Evolutionary conservation across 163 green algal genomes (phyloP).

Genomic region (Dunaliella salina): DNA sequence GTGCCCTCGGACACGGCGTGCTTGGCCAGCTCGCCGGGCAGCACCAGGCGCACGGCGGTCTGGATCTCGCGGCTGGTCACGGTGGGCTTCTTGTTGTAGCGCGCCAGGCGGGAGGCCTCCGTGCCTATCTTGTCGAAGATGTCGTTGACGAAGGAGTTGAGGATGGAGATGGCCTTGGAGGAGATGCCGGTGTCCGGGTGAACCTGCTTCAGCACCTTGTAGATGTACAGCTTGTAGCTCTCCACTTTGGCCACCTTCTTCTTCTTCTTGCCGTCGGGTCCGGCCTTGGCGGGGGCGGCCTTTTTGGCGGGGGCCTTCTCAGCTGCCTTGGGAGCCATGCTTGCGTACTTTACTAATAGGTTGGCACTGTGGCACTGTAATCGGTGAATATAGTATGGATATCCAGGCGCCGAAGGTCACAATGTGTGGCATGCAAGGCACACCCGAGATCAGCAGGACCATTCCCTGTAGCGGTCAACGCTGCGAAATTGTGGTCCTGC

Average conservation of each 20-base stretch:
- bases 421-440: too few relatives aligned
- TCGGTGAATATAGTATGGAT: too few relatives aligned
- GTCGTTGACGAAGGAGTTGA: constrained; percentile 87
- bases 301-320: constrained; percentile 23
- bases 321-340: constrained; percentile 31
- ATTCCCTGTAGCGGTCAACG: too few relatives aligned
- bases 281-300: constrained; percentile 11
- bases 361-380: too few relatives aligned
- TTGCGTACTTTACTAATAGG: too few relatives aligned
- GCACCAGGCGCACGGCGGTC: constrained; percentile 64
- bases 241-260: constrained; percentile 59
- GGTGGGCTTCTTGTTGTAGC: constrained; percentile 90
- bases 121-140: constrained; percentile 88
- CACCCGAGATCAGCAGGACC: too few relatives aligned
- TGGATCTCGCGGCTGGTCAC: constrained; percentile 79
- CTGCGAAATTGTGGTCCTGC: too few relatives aligned
- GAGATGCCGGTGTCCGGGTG: constrained; percentile 79
- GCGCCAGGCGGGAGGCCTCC: constrained; percentile 71
- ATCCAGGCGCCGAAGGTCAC: too few relatives aligned
- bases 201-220: constrained; percentile 81
- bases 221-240: constrained; percentile 73
- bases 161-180: constrained; percentile 68
- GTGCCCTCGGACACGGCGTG: constrained; percentile 90
- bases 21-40: constrained; percentile 88
- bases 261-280: constrained; percentile 32